Conservation (phyloP, 345 rosid genomes). For the Viola odorata region DNA sequence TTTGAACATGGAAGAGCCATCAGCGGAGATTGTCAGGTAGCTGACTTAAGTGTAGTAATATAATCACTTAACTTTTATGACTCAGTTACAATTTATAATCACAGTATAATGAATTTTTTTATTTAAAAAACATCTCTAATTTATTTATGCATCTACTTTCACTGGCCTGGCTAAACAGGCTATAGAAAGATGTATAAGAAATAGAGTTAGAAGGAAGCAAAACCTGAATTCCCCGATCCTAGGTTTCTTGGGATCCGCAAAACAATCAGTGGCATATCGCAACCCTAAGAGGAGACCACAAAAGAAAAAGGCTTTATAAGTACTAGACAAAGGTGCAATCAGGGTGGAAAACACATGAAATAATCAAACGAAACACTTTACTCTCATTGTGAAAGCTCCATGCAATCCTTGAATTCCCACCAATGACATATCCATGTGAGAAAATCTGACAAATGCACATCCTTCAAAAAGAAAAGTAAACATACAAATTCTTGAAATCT, state of each 20-base stretch:
- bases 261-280: conserved; percentile 69
- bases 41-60: background rate
- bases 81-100: conserved; percentile 1
- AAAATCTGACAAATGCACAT: conserved; percentile 70
- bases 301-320: conserved; percentile 4
- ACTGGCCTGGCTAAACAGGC: too few species aligned
- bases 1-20: background rate
- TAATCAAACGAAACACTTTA: conserved; percentile 28
- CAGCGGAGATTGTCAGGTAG: background rate
- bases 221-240: conserved; percentile 69
- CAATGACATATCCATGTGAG: conserved; percentile 70
- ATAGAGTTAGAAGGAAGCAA: conserved; percentile 10
- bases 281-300: conserved; percentile 47
- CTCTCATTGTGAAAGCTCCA: conserved; percentile 71
- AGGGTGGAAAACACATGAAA: background rate
- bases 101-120: background rate
- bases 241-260: conserved; percentile 76
- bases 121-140: too few species aligned
- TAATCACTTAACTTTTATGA: background rate
- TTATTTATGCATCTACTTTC: too few species aligned
- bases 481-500: background rate
- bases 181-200: conserved; percentile 5
- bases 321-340: conserved; percentile 15
- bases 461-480: conserved; percentile 43
- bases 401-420: conserved; percentile 74